Evolutionary conservation across 2,329 filamentous ascomycete species (phyloP), one percentile per base, ranked within the genome.

Genomic region (Cladobotryum mycophilum): DNA sequence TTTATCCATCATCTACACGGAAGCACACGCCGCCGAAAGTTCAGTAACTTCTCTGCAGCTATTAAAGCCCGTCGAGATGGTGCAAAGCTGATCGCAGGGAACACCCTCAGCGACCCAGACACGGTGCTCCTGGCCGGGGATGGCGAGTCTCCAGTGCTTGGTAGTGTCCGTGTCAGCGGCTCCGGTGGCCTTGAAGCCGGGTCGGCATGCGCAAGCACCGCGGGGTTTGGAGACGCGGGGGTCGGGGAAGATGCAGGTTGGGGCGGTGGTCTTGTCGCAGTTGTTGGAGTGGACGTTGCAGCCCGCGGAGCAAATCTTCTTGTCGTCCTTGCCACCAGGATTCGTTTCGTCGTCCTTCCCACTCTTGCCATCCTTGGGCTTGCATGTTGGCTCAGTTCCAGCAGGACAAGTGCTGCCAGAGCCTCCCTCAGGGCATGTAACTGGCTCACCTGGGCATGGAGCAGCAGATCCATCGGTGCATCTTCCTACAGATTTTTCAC

Each of bases 51-150:
- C 42, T n/a, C 42, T 45, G 33, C 42, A 45, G 20, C 42, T 45
- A 33, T 45, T 34, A 11, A 45, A 14, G 11, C 42, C 42, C 11
- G 42, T 45, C 20, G 42, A 45, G 22, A 45, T 18, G n/a, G 22
- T 45, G 22, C 51, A 53, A 4, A 46, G 47, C 15, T 34, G 38
- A 41, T 52, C 45, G 36, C 50, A 52, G 12, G 22, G 18, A 15
- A 52, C 50, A 14, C 50, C 50, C 35, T 52, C 50, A 13, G 50
- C 50, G 5, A 52, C 50, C 50, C 50, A 52, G 12, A 52, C 50
- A 4, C 50, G 45, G 15, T 52, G 50, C 25, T 52, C 50, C 34
- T 52, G 50, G 5, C 50, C 50, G 8, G 20, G n/a, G 22, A 52
- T 42, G 5, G 50, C 45, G 2, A 52, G 41, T n/a, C 50, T 43